Evolutionary conservation across 306 rosid species (phyloP).

Genomic region (Vachellia pachyceras): DNA sequence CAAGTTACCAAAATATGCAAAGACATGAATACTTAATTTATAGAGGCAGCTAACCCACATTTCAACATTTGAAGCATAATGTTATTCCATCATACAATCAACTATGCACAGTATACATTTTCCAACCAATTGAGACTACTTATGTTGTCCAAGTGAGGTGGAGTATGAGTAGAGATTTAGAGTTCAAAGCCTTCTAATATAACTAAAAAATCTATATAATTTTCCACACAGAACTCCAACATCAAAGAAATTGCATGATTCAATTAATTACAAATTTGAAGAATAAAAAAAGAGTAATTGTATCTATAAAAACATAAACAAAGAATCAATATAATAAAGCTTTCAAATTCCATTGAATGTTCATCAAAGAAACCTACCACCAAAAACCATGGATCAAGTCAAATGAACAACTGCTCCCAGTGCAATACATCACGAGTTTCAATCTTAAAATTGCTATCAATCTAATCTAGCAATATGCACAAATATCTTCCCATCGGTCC

Average conservation of each 20-base stretch:
- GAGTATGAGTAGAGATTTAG: neutral
- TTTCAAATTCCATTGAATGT: neutral
- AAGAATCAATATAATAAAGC: neutral
- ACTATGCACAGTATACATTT: neutral
- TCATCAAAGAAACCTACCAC: neutral
- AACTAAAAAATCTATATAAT: neutral
- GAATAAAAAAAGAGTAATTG: neutral
- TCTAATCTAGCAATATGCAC: neutral
- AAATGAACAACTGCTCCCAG: neutral
- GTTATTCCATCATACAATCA: conserved; percentile 5
- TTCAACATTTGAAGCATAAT: neutral
- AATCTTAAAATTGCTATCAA: conserved; percentile 20
- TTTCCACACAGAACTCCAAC: neutral
- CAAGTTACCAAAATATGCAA: neutral
- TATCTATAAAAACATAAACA: neutral
- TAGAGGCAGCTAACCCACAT: neutral
- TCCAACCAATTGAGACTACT: neutral
- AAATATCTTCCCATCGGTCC: neutral
- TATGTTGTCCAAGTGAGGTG: neutral
- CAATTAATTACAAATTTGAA: neutral
- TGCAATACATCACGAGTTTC: neutral
- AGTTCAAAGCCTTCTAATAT: neutral
- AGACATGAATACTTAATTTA: too few species aligned
- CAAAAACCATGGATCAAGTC: neutral
- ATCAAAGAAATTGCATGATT: neutral